A percentile compares a stretch with the other conserved stretches of the same genome.
Evolutionary conservation across 768 basidiomycete species (phyloP).

Genomic region (Clavulina sp.): DNA sequence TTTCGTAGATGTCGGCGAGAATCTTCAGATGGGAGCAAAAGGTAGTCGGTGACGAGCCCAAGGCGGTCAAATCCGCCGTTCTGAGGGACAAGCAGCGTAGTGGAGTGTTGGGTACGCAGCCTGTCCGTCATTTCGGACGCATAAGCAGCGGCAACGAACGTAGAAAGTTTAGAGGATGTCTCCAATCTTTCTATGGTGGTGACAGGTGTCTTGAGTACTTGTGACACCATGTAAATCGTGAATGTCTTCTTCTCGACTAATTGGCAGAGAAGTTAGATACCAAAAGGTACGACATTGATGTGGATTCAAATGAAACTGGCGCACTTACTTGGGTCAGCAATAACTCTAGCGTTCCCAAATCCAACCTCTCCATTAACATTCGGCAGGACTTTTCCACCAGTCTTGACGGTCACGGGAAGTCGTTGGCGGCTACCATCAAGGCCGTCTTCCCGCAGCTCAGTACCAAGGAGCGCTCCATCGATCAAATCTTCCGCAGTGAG

Average conservation of each 20-base stretch:
- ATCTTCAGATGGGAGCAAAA: conserved; percentile 43
- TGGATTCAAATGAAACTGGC: background rate
- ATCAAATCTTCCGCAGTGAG: conserved; percentile 54
- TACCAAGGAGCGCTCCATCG: conserved; percentile 62
- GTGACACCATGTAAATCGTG: conserved; percentile 77
- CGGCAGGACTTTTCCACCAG: conserved; percentile 13
- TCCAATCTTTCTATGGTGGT: conserved; percentile 69
- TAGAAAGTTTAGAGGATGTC: conserved; percentile 68
- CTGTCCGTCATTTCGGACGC: conserved; percentile 66
- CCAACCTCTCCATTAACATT: conserved; percentile 34
- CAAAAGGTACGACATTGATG: background rate
- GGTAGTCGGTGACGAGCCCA: conserved; percentile 76
- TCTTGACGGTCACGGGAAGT: conserved; percentile 41
- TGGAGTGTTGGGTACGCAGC: conserved; percentile 44
- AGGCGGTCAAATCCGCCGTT: conserved; percentile 81
- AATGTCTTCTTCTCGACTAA: conserved; percentile 59
- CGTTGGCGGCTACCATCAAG: conserved; percentile 55
- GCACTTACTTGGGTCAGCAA: conserved; percentile 61
- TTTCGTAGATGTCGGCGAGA: conserved; percentile 65
- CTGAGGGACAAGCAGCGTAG: conserved; percentile 71
- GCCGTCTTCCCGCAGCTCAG: conserved; percentile 55
- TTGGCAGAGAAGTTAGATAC: background rate
- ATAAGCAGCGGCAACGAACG: conserved; percentile 79
- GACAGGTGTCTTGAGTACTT: conserved; percentile 63
- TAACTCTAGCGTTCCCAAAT: conserved; percentile 69